Percentiles rank a stretch among this genome's conserved stretches.
Conservation (phyloP, 2,329 filamentous ascomycete species). For the Colletotrichum sp. region DNA sequence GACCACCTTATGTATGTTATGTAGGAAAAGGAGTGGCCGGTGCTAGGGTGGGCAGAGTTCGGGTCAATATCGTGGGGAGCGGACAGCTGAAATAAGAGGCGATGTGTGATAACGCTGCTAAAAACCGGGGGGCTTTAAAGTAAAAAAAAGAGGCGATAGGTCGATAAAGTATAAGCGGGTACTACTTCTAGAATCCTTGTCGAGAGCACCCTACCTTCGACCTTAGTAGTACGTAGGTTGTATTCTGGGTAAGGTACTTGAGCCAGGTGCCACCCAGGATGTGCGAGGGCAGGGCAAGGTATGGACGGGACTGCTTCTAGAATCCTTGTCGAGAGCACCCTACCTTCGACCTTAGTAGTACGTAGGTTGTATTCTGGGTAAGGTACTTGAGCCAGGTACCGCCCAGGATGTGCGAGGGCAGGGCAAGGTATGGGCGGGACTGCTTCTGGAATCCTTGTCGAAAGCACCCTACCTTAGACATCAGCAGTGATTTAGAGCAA, state of each 20-base stretch:
- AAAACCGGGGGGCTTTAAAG: neutral
- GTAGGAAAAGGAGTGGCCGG: neutral
- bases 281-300: too few species aligned
- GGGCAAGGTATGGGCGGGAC: too few species aligned
- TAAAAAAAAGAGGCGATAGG: neutral
- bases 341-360: too few species aligned
- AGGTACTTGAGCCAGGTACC: too few species aligned
- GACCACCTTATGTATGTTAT: too few species aligned
- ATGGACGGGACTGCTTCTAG: neutral
- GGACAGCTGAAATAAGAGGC: conserved; percentile 19
- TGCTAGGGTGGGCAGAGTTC: neutral
- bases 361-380: too few species aligned
- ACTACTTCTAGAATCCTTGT: neutral
- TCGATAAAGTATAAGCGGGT: neutral
- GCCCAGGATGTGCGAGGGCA: too few species aligned
- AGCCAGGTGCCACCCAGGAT: too few species aligned
- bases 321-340: neutral
- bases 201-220: neutral
- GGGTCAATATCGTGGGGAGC: neutral
- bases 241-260: too few species aligned
- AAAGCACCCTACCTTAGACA: neutral
- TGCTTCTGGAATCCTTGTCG: neutral
- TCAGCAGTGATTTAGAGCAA: neutral
- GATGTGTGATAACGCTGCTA: neutral
- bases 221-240: too few species aligned